Conservation (phyloP, 495 filamentous ascomycete genomes). For the Podospora appendiculata region DNA sequence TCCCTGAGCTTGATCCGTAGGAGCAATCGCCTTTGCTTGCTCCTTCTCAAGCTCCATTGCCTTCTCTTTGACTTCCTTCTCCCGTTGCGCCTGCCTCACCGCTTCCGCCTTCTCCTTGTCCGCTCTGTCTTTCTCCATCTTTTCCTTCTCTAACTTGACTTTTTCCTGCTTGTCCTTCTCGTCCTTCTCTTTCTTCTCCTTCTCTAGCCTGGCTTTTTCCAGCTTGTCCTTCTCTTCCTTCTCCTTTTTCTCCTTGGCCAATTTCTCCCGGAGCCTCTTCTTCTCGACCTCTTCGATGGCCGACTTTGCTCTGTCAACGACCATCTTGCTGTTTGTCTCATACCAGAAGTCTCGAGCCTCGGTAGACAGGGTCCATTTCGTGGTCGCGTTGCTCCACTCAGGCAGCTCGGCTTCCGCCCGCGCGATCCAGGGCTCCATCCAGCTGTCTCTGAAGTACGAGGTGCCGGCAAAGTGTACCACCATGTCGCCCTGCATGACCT, state of each 20-base stretch:
- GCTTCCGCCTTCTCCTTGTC: not conserved
- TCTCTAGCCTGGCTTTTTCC: conserved; percentile 4
- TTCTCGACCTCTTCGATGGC: conserved; percentile 1
- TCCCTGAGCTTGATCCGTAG: no score
- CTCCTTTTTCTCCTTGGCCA: conserved; percentile 5
- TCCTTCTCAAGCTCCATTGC: no score
- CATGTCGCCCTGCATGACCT: conserved; percentile 22
- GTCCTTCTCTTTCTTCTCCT: conserved; percentile 4
- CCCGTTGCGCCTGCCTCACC: no score
- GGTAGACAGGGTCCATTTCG: conserved; percentile 1
- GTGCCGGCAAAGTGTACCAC: conserved; percentile 18
- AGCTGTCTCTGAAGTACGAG: conserved; percentile 16
- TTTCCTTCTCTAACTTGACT: not conserved
- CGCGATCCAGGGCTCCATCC: conserved; percentile 19
- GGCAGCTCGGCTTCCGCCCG: conserved; percentile 13
- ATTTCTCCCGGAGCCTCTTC: not conserved
- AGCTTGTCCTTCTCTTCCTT: conserved; percentile 5
- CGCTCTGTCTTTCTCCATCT: not conserved
- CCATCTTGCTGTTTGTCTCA: not conserved
- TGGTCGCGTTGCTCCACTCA: conserved; percentile 16
- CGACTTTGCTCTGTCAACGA: not conserved
- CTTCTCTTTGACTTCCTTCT: no score
- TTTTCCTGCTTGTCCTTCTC: conserved; percentile 1
- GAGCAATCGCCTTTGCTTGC: no score
- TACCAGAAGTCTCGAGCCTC: conserved; percentile 11